These are phyloP conservation scores for Pecoramyces ruminantium DNA, from an alignment of 192 early-diverging fungal species.

Conservation along the genomic window DNA sequence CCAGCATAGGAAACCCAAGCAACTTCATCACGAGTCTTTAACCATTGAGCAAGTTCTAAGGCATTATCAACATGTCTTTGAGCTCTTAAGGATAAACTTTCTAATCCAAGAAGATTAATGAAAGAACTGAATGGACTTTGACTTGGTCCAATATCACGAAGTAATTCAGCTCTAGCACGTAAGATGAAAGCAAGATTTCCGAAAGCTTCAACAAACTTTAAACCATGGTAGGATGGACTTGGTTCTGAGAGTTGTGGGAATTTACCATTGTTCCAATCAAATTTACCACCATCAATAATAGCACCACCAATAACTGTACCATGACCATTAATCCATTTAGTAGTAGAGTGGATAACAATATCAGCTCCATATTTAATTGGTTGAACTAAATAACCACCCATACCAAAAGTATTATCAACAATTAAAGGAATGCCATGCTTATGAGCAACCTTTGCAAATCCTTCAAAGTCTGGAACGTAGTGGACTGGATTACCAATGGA, in stretches of 20 bases:
- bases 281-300: constrained; percentile 72
- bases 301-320: constrained; percentile 86
- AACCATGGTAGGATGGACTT: constrained; percentile 65
- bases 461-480: constrained; percentile 72
- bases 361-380: constrained; percentile 91
- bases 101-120: constrained; percentile 74
- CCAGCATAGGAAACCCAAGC: constrained; percentile 82
- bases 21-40: constrained; percentile 55
- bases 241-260: constrained; percentile 82
- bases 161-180: constrained; percentile 62
- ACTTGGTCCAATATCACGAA: constrained; percentile 73
- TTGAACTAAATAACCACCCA: constrained; percentile 53
- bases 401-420: constrained; percentile 95
- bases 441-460: constrained; percentile 66
- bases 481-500: constrained; percentile 81
- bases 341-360: constrained; percentile 76
- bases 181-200: constrained; percentile 40
- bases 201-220: constrained; percentile 61
- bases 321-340: constrained; percentile 85
- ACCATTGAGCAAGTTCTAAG: constrained; percentile 59
- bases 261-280: constrained; percentile 72
- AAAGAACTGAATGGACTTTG: constrained; percentile 83
- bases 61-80: constrained; percentile 72
- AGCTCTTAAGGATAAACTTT: constrained; percentile 77
- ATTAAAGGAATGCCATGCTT: constrained; percentile 68